These are phyloP conservation scores for Mycocentrospora acerina DNA, from an alignment of 2,329 filamentous ascomycete genomes.

Conservation along the genomic window DNA sequence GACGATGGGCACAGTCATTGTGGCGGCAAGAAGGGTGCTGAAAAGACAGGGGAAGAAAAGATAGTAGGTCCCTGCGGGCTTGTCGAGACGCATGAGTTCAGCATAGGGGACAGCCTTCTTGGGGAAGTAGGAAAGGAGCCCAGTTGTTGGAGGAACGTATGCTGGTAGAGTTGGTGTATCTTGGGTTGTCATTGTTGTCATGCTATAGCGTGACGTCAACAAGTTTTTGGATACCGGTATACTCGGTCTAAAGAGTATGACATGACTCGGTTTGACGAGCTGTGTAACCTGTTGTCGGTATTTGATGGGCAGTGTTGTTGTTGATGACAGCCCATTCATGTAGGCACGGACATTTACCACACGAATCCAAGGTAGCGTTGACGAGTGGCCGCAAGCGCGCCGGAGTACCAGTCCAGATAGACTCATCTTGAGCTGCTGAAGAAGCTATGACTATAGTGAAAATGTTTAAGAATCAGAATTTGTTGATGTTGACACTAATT, in stretches of 20 bases:
- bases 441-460: no score
- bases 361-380: no score
- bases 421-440: no score
- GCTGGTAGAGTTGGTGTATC: conserved; percentile 16
- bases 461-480: no score
- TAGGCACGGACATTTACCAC: no score
- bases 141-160: conserved; percentile 70
- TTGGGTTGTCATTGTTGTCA: conserved; percentile 18
- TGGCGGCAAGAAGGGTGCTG: conserved; percentile 77
- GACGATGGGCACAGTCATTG: conserved; percentile 63
- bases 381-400: no score
- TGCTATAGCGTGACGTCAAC: conserved; percentile 4
- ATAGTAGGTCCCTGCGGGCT: conserved; percentile 79
- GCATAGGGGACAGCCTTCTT: conserved; percentile 74
- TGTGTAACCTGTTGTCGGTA: conserved; percentile 11
- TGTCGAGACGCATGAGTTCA: conserved; percentile 78
- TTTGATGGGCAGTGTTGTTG: conserved; percentile 3
- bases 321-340: background rate
- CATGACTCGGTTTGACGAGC: conserved; percentile 3
- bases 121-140: conserved; percentile 70
- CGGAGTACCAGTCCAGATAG: no score
- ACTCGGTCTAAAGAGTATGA: conserved; percentile 1
- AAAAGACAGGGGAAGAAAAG: conserved; percentile 85
- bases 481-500: no score
- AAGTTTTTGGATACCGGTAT: conserved; percentile 1